Evolutionary conservation across 2,329 filamentous ascomycete species (phyloP), one percentile per base, ranked within the genome.

Genomic region (Xylariaceae sp.): DNA sequence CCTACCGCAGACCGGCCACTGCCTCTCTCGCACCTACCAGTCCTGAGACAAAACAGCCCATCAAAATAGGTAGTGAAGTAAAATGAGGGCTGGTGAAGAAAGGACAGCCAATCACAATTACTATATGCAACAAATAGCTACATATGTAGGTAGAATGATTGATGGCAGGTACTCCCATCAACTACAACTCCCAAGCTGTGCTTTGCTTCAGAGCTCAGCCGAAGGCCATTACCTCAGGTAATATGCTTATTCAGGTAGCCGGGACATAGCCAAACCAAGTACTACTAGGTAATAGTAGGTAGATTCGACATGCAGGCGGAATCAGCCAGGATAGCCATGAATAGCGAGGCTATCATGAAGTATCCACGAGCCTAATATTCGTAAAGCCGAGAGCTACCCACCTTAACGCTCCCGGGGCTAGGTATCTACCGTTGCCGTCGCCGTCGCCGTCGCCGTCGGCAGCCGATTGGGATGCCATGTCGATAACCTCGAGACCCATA

Each of bases 81-180:
- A 46, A 43, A 41, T 18, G 46, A 42, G 47, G 32, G 47, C 32
- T 18, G 22, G 8, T 16, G 5, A 10, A 26, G 5, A 15, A 43
- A 47, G 36, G 47, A 36, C 54, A 46, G 50, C 56, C 56, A 61
- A 57, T 59, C 51, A 55, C 36, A 51, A 49, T 51, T 36, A n/a
- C 37, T 4, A 13, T 37, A 29, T 10, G 32, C 32, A 34, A 34
- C 29, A 26, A n/a, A 21, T 22, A 30, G 7, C 8, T 18, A n/a
- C 15, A 4, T 26, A 26, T 26, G 5, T 26, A 26, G 8, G 26
- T 26, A 8, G 26, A 26, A n/a, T n/a, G n/a, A n/a, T n/a, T 8
- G 26, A 26, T 26, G 5, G 26, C 26, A 26, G 26, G 26, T 26
- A 8, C 26, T 8, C 26, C 8, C 26, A 8, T 26, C 46, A n/a